Evolutionary conservation across 31 red algal genomes (phyloP).

Genomic region (Porphyra umbilicalis): DNA sequence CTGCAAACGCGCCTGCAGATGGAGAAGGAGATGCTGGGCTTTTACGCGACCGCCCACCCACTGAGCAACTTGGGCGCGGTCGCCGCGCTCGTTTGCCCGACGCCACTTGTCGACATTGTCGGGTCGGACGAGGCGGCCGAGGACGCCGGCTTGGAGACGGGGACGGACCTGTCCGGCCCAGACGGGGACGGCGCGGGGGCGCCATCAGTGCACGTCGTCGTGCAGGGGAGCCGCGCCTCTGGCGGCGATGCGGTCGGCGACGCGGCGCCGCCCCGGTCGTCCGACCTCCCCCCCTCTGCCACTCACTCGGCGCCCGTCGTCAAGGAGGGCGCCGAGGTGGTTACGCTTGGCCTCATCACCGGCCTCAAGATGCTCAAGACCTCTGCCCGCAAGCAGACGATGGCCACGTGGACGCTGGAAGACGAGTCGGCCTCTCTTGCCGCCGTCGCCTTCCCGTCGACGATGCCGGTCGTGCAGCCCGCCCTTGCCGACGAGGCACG

Average conservation of each 20-base stretch:
- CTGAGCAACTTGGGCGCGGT: constrained; percentile 17
- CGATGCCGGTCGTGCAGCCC: constrained; percentile 42
- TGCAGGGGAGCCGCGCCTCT: not conserved
- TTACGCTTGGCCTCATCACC: constrained; percentile 41
- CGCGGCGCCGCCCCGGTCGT: not conserved
- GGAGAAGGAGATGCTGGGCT: constrained; percentile 60
- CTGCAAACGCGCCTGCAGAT: constrained; percentile 23
- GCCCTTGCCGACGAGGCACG: constrained; percentile 26
- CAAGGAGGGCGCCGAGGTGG: constrained; percentile 31
- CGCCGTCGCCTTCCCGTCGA: constrained; percentile 45
- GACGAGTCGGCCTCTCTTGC: constrained; percentile 28
- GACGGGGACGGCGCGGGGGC: not conserved
- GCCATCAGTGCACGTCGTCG: not conserved
- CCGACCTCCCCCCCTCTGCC: not conserved
- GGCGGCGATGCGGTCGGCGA: not conserved
- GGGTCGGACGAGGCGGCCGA: not conserved
- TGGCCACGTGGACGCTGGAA: constrained; percentile 66
- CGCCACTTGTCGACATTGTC: not conserved
- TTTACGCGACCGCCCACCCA: constrained; percentile 72
- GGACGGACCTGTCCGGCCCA: not conserved
- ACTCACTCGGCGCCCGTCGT: not conserved
- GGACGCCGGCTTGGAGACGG: no score
- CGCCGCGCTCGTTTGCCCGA: not conserved
- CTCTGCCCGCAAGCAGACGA: constrained; percentile 50
- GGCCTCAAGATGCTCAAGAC: constrained; percentile 55